Base-by-base conservation (phyloP, 2,329 filamentous ascomycete genomes). In the Paecilomyces fulvus region DNA sequence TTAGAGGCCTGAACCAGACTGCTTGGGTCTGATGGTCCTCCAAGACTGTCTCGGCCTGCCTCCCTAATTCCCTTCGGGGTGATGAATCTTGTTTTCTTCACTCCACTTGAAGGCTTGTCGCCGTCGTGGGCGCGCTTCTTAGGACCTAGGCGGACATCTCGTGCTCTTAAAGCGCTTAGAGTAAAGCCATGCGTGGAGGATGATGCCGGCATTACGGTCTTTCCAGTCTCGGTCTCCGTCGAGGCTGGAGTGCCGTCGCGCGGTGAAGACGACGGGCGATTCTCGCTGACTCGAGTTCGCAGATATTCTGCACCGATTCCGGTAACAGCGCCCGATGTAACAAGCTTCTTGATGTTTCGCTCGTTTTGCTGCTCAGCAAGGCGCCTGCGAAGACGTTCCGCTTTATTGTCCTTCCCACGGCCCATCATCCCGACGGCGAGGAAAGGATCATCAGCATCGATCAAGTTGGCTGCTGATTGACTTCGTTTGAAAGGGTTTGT, bases 11-110 rank as follows among this genome's bases (percentile, higher is more conserved):
- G 52, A 21, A 49, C 31, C 14, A 37, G 14, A 28, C 25, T 49
- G 23, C 56, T 77, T 62, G 49, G 76, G 53, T 82, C 80, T n/a
- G 64, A 59, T 21, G 63, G 62, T 4, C 71, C 76, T 9, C 85
- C 84, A 1, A 91, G 68, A 65, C 87, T 90, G 66, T 91, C 88
- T 58, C 87, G 78, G 1, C 88, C 88, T 3, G 88, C 88, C 71
- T 90, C 87, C 55, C 84, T 82, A 59, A 92, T 91, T 0, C 88
- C 88, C 68, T 86, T 89, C 48, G 85, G 84, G 25, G 88, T 90
- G 46, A 91, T 81, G 66, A 92, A 91, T n/a, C 88, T 79, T 53
- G 88, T 91, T 78, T 89, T 90, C 73, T 90, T 66, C 66, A 79
- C 61, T 59, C 68, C 70, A 58, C 67, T 67, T 12, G 37, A 43